These are phyloP conservation scores for Phytophthora chlamydospora DNA, from an alignment of 352 stramenopile genomes.

Conservation along the genomic window DNA sequence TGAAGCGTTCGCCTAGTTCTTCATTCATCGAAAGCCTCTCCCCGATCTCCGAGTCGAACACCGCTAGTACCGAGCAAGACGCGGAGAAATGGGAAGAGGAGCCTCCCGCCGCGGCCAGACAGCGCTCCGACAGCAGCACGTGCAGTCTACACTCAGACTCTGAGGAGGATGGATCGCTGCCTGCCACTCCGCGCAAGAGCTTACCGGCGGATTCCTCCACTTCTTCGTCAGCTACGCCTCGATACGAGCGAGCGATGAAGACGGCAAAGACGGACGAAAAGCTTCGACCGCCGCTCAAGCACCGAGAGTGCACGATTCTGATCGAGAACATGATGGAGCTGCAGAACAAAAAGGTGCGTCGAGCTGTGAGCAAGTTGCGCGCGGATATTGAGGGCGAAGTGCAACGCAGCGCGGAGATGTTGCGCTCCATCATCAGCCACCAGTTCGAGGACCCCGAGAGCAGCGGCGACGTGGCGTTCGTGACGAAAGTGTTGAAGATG, in stretches of 20 bases:
- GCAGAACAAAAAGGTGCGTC: slow-evolving; percentile 24
- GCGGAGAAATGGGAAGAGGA: slow-evolving; percentile 11
- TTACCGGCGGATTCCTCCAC: not conserved
- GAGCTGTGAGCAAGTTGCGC: slow-evolving; percentile 15
- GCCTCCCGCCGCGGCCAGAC: not conserved
- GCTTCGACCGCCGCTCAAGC: slow-evolving; percentile 14
- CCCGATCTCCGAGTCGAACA: not conserved
- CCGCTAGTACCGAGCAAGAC: not conserved
- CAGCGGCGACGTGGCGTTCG: slow-evolving; percentile 24
- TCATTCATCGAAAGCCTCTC: not conserved
- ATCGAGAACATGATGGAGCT: slow-evolving; percentile 35
- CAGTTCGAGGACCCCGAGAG: slow-evolving; percentile 25
- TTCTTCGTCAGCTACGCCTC: not conserved
- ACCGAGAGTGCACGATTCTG: slow-evolving; percentile 34
- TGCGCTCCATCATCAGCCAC: slow-evolving; percentile 25
- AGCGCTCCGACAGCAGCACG: slow-evolving; percentile 16
- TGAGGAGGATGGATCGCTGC: slow-evolving; percentile 1
- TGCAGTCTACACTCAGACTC: slow-evolving; percentile 12
- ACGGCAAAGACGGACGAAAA: not conserved
- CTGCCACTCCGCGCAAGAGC: not conserved
- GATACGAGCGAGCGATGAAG: not conserved
- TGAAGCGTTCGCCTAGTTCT: no score
- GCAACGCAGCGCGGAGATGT: slow-evolving; percentile 23
- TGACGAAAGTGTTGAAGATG: slow-evolving; percentile 25
- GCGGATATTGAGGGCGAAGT: slow-evolving; percentile 22